Evolutionary conservation across 2,329 filamentous ascomycete species (phyloP).

Genomic region (Beauveria varroae): DNA sequence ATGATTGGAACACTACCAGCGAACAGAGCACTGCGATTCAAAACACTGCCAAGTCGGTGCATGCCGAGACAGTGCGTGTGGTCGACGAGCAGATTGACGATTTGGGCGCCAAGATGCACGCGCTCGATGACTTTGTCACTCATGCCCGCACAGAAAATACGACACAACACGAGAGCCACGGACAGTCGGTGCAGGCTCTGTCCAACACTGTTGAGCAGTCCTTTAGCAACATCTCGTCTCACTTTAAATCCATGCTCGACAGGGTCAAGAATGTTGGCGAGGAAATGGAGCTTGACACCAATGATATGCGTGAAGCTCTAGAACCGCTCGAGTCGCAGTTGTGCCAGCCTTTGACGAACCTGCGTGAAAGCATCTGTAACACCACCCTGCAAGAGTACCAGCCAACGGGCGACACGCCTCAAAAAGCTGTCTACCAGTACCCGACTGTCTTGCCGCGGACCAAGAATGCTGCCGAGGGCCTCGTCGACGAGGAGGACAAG

Average conservation of each 20-base stretch:
- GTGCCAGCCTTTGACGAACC: conserved; percentile 60
- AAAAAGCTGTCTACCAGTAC: conserved; percentile 74
- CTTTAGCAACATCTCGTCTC: conserved; percentile 61
- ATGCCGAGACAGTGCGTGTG: conserved; percentile 81
- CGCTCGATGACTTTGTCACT: conserved; percentile 83
- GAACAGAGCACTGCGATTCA: conserved; percentile 79
- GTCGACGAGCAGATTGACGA: conserved; percentile 85
- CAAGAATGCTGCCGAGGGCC: conserved; percentile 37
- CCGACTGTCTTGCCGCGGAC: conserved; percentile 74
- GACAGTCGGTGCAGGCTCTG: conserved; percentile 57
- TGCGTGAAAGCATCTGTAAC: conserved; percentile 60
- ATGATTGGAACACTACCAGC: conserved; percentile 77
- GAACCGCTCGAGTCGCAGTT: conserved; percentile 53
- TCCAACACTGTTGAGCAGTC: conserved; percentile 63
- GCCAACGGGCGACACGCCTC: conserved; percentile 78
- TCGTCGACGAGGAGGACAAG: conserved; percentile 24
- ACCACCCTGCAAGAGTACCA: conserved; percentile 70
- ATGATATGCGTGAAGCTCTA: conserved; percentile 51
- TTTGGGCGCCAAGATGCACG: conserved; percentile 80
- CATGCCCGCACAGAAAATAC: conserved; percentile 76
- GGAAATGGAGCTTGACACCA: conserved; percentile 56
- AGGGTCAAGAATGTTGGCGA: conserved; percentile 61
- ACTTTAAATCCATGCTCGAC: conserved; percentile 61
- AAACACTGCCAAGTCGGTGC: conserved; percentile 74
- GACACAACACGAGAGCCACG: conserved; percentile 63